Evolutionary conservation across 768 basidiomycete species (phyloP).

Genomic region (Tulasnella calospora): DNA sequence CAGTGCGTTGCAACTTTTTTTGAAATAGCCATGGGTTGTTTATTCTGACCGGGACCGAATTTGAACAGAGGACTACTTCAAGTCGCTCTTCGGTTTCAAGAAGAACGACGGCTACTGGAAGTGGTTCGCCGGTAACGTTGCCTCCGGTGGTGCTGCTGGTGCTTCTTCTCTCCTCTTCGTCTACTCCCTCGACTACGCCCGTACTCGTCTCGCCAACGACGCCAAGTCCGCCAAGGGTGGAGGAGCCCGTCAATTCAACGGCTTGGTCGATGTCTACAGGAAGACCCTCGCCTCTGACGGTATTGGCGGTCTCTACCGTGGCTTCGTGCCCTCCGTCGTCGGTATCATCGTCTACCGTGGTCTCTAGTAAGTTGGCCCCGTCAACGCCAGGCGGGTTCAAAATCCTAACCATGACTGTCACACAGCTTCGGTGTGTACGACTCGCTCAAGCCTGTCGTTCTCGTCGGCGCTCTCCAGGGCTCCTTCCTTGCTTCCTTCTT

Average conservation of each 20-base stretch:
- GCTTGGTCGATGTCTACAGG: slow-evolving; percentile 92
- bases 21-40: slow-evolving; percentile 15
- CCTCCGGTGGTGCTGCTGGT: slow-evolving; percentile 98
- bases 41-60: slow-evolving; percentile 5
- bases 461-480: slow-evolving; percentile 90
- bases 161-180: slow-evolving; percentile 98
- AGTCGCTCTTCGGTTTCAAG: slow-evolving; percentile 98
- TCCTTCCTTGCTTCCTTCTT: slow-evolving; percentile 95
- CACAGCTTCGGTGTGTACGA: slow-evolving; percentile 86
- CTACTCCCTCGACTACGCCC: slow-evolving; percentile 98
- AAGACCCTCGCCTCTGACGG: slow-evolving; percentile 98
- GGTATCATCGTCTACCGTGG: slow-evolving; percentile 99
- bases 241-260: slow-evolving; percentile 95
- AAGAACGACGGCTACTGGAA: slow-evolving; percentile 96
- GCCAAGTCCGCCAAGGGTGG: slow-evolving; percentile 94
- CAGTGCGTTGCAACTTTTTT: slow-evolving; percentile 58
- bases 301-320: slow-evolving; percentile 98
- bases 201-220: slow-evolving; percentile 98
- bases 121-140: slow-evolving; percentile 98
- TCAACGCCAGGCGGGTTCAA: not conserved
- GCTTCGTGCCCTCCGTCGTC: slow-evolving; percentile 97
- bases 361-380: slow-evolving; percentile 53
- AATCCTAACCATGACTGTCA: not conserved
- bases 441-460: slow-evolving; percentile 93
- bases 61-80: slow-evolving; percentile 87